phyloP scores from a whole-genome alignment of 2,329 filamentous ascomycete species.

The Pseudocercospora fuligena region DNA sequence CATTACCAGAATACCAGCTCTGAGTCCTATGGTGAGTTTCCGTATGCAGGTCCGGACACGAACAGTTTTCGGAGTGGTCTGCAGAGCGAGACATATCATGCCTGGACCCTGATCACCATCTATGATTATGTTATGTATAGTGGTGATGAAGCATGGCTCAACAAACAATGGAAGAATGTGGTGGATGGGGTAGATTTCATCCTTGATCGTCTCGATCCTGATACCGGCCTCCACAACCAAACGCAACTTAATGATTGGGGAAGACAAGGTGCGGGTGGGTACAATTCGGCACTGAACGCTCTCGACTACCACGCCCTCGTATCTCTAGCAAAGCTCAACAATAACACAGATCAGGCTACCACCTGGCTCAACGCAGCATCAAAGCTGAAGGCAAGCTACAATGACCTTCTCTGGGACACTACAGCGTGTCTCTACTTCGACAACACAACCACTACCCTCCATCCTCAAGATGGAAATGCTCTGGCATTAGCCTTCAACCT shows the following conservation, averaged over 20 bases:
- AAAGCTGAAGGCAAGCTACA: not conserved
- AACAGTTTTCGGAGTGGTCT: not conserved
- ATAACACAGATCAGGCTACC: not conserved
- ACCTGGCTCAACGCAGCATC: not conserved
- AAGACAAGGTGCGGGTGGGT: not conserved
- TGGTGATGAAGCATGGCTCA: slow-evolving; percentile 5
- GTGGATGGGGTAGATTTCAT: not conserved
- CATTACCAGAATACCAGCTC: not conserved
- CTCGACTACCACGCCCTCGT: not conserved
- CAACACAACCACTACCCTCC: not conserved
- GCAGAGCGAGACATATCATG: not conserved
- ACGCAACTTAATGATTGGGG: not conserved
- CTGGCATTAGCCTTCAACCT: not conserved
- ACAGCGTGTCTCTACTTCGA: not conserved
- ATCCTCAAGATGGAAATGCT: not conserved
- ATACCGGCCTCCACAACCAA: not conserved
- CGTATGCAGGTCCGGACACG: not conserved
- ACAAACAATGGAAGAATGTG: not conserved
- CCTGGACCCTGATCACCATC: slow-evolving; percentile 30
- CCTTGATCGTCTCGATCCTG: not conserved
- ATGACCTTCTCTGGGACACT: not conserved
- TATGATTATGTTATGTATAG: slow-evolving; percentile 7
- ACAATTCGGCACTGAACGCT: not conserved
- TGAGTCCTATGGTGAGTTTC: not conserved
- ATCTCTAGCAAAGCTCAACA: not conserved